A percentile compares a stretch with the other conserved stretches of the same genome.
phyloP scores from a whole-genome alignment of 257 asterid species.

The Solanum sitiens region DNA sequence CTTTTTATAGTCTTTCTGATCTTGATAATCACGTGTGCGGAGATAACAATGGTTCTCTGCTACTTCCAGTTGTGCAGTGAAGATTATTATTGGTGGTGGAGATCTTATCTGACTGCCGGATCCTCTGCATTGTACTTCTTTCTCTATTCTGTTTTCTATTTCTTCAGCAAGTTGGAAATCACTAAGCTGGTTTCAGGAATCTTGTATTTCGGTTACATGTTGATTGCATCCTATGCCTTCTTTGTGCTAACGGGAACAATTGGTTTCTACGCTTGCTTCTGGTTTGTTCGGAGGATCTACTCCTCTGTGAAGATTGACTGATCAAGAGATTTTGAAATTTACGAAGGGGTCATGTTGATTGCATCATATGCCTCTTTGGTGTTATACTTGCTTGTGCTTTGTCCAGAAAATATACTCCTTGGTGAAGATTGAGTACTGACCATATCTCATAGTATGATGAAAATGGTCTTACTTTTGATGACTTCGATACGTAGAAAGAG shows the following conservation, averaged over 20 bases:
- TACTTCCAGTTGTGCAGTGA: conserved; percentile 90
- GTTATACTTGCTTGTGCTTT: neutral
- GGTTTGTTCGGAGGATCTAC: conserved; percentile 80
- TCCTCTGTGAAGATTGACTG: conserved; percentile 81
- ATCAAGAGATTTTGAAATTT: conserved; percentile 7
- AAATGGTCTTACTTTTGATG: neutral
- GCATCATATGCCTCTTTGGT: neutral
- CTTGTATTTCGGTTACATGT: conserved; percentile 4
- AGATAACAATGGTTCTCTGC: conserved; percentile 83
- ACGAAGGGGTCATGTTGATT: neutral
- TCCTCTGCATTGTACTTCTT: conserved; percentile 44
- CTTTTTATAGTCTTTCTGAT: conserved; percentile 76
- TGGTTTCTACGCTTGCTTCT: conserved; percentile 83
- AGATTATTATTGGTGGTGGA: conserved; percentile 93
- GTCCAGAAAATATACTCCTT: neutral
- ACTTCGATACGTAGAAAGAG: neutral
- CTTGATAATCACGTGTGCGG: conserved; percentile 67
- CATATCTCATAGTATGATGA: neutral
- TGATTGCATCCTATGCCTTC: conserved; percentile 4
- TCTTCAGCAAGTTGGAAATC: conserved; percentile 4
- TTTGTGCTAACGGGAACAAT: conserved; percentile 68
- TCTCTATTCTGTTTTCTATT: neutral
- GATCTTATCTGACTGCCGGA: conserved; percentile 81
- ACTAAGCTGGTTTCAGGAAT: neutral
- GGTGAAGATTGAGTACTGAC: neutral